Percentiles rank a stretch among this genome's conserved stretches.
These are phyloP conservation scores for Yarrowia phangngaensis DNA, from an alignment of 805 yeast genomes.

Conservation along the genomic window DNA sequence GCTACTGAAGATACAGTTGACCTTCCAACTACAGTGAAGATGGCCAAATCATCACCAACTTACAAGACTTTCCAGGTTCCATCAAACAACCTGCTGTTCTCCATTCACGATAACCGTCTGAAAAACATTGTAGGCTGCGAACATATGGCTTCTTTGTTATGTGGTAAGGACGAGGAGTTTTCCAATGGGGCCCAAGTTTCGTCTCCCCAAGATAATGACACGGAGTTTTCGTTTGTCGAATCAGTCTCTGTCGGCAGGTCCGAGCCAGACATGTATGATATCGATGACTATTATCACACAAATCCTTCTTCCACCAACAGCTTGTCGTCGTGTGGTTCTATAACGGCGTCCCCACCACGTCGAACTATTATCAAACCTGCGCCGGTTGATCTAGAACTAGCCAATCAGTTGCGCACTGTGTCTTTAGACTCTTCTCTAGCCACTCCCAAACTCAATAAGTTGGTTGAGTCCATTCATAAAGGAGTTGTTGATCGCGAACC, in stretches of 20 bases:
- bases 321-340: neutral
- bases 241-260: constrained; percentile 11
- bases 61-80: constrained; percentile 18
- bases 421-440: constrained; percentile 16
- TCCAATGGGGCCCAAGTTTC: neutral
- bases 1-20: neutral
- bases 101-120: constrained; percentile 20
- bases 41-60: constrained; percentile 3
- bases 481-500: too few relatives aligned
- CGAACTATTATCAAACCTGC: constrained; percentile 6
- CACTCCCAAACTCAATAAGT: constrained; percentile 17
- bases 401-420: constrained; percentile 11
- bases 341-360: neutral
- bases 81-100: constrained; percentile 1
- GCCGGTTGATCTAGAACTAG: constrained; percentile 12
- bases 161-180: constrained; percentile 19
- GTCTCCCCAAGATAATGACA: constrained; percentile 2
- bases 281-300: constrained; percentile 22
- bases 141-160: neutral
- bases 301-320: neutral
- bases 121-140: constrained; percentile 24
- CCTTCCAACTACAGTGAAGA: constrained; percentile 12
- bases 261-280: constrained; percentile 14
- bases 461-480: constrained; percentile 14
- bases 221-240: constrained; percentile 24